Conservation (phyloP, 495 filamentous ascomycete genomes). For the Xylaria scruposa region DNA sequence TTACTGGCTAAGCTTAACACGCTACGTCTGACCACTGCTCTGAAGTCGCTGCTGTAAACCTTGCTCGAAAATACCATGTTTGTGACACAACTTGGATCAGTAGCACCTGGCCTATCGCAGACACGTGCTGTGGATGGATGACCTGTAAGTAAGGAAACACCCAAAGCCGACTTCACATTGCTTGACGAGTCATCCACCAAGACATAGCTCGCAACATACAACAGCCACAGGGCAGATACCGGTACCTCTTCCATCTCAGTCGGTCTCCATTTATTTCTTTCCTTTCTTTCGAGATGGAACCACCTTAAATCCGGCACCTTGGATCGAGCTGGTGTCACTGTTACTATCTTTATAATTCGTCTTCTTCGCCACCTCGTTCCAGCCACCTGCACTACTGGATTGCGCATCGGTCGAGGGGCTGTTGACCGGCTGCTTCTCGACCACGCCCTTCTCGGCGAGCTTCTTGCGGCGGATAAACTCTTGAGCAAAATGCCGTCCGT, state of each 20-base stretch:
- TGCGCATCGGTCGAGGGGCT: conserved; percentile 52
- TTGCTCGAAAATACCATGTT: background rate
- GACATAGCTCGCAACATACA: no score
- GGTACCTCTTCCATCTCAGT: conserved; percentile 9
- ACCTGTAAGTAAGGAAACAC: background rate
- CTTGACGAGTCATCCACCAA: background rate
- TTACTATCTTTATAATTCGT: conserved; percentile 54
- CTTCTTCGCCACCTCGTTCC: conserved; percentile 99
- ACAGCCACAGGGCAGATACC: background rate
- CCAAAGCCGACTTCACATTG: background rate
- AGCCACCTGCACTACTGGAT: conserved; percentile 70
- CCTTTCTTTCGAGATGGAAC: conserved; percentile 94
- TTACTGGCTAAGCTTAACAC: background rate
- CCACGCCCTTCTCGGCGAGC: conserved; percentile 86
- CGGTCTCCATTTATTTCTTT: conserved; percentile 62
- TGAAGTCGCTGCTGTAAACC: background rate
- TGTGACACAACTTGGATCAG: background rate
- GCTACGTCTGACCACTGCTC: background rate
- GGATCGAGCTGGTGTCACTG: conserved; percentile 58
- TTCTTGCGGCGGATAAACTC: conserved; percentile 93
- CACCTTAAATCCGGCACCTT: conserved; percentile 77
- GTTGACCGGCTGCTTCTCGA: conserved; percentile 64
- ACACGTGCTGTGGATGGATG: background rate
- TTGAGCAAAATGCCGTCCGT: conserved; percentile 89
- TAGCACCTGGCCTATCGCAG: background rate